Evolutionary conservation across 495 filamentous ascomycete genomes (phyloP).

Genomic region (Neurospora tetraspora): DNA sequence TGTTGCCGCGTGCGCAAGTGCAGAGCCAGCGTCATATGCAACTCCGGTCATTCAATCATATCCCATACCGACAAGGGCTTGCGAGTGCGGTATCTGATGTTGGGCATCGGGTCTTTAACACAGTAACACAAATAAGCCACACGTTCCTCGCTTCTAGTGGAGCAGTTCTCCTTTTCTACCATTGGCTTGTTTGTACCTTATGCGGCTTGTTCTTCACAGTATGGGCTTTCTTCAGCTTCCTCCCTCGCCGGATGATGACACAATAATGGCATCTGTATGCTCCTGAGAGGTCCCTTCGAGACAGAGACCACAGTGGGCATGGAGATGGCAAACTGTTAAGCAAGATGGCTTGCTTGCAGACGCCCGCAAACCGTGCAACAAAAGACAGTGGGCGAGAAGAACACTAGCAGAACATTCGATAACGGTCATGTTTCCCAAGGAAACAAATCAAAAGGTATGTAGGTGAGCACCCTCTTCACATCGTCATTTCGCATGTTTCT

Average conservation of each 20-base stretch:
- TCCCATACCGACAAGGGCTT: neutral
- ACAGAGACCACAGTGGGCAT: neutral
- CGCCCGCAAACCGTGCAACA: neutral
- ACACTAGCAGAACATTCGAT: neutral
- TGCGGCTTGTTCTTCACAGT: neutral
- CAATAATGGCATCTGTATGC: neutral
- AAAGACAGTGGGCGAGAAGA: neutral
- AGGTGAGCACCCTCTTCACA: neutral
- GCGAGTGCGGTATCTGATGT: neutral
- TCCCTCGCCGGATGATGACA: neutral
- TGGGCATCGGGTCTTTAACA: conserved; percentile 4
- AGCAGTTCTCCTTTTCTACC: neutral
- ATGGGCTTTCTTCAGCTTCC: neutral
- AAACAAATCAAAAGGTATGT: neutral
- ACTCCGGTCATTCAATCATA: neutral
- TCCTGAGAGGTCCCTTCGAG: neutral
- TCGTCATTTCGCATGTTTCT: neutral
- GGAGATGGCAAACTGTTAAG: neutral
- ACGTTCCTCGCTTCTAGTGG: neutral
- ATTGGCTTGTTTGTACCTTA: neutral
- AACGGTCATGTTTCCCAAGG: neutral
- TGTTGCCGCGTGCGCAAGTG: neutral
- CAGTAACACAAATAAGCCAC: neutral
- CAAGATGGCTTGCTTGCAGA: neutral
- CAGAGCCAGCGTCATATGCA: neutral